Conservation (phyloP, 2,329 filamentous ascomycete species). For the Beauveria scarabaeidicola region DNA sequence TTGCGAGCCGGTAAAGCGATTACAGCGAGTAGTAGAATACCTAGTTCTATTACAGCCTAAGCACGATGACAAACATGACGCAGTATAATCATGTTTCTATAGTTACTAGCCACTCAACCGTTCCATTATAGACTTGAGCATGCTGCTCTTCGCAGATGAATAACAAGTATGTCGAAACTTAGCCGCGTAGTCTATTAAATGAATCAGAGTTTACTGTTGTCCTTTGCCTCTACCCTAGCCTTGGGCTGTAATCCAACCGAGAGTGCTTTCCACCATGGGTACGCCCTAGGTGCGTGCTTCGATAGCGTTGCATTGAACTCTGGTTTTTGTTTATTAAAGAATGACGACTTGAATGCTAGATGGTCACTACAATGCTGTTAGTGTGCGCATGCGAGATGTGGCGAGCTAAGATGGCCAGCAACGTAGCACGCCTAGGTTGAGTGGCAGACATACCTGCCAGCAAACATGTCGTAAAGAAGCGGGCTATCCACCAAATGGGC, state of each 20-base stretch:
- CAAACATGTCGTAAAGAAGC: slow-evolving; percentile 10
- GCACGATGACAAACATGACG: no score
- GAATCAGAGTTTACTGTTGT: not conserved
- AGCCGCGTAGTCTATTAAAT: not conserved
- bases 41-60: no score
- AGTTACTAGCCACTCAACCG: no score
- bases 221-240: not conserved
- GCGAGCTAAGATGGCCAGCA: no score
- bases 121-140: no score
- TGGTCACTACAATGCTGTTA: not conserved
- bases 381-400: not conserved
- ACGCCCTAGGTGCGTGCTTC: not conserved
- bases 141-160: no score
- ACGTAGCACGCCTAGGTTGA: no score
- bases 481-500: slow-evolving; percentile 11
- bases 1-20: no score
- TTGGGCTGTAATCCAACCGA: not conserved
- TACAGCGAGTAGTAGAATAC: no score
- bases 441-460: not conserved
- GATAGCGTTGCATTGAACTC: not conserved
- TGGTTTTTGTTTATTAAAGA: not conserved
- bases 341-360: slow-evolving; percentile 5
- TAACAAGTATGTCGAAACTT: no score
- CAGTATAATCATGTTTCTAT: no score
- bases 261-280: not conserved